phyloP scores from a whole-genome alignment of 139 green algal species.

The Marvania coccoides region DNA sequence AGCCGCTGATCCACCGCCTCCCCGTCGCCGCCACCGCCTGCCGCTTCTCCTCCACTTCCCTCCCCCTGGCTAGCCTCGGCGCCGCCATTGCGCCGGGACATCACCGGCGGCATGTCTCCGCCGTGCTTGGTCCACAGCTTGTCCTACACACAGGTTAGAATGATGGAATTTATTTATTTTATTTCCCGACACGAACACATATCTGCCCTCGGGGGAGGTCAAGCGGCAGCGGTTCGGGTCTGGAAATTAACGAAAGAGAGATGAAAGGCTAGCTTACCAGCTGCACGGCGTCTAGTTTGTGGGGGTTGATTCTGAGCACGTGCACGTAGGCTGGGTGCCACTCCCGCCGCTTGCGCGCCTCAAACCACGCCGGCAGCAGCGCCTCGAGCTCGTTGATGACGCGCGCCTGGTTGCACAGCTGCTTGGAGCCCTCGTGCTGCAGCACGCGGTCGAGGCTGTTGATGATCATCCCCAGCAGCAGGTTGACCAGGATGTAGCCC shows the following conservation, averaged over 20 bases:
- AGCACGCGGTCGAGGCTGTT: neutral
- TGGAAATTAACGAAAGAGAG: no score
- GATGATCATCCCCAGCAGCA: constrained; percentile 19
- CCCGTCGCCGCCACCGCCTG: neutral
- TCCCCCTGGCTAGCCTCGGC: neutral
- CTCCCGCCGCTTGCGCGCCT: neutral
- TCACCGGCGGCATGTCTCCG: neutral
- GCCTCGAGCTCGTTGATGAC: constrained; percentile 27
- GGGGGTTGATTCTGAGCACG: constrained; percentile 18
- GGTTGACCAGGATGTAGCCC: constrained; percentile 19
- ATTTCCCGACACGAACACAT: neutral
- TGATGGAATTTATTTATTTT: neutral
- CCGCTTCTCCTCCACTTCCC: neutral
- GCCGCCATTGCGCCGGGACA: neutral
- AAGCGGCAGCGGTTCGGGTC: no score
- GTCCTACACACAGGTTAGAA: neutral
- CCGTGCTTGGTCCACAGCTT: neutral
- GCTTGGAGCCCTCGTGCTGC: neutral
- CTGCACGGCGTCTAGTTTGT: constrained; percentile 16
- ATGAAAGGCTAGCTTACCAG: no score
- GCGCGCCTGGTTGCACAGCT: constrained; percentile 9
- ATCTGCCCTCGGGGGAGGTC: no score
- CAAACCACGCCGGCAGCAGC: constrained; percentile 2
- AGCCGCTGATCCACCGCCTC: no score
- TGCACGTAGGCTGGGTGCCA: constrained; percentile 14